Evolutionary conservation across 441 rosid genomes (phyloP).

Genomic region (Aleurites moluccanus): DNA sequence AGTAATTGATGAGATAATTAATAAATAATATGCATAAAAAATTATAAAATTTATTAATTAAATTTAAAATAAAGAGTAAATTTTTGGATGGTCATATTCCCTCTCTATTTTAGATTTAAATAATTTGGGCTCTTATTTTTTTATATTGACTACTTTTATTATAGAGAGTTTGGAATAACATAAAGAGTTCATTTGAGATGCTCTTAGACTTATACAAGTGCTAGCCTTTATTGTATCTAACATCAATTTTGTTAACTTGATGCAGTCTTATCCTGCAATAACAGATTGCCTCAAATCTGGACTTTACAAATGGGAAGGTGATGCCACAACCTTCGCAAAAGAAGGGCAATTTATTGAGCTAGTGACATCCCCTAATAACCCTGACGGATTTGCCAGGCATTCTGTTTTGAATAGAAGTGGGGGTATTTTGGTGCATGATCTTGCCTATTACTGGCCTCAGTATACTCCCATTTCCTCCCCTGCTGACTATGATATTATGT

Average conservation of each 20-base stretch:
- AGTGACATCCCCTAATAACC: conserved; percentile 90
- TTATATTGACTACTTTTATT: too few relatives aligned
- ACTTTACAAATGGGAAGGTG: conserved; percentile 87
- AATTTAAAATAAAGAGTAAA: too few relatives aligned
- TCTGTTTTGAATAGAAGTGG: conserved; percentile 64
- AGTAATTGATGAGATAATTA: too few relatives aligned
- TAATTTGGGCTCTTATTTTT: too few relatives aligned
- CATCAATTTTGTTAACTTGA: conserved; percentile 20
- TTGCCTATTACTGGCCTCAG: conserved; percentile 96
- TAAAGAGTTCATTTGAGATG: too few relatives aligned
- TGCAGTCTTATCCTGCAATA: conserved; percentile 78
- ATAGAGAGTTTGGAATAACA: too few relatives aligned
- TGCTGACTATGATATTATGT: conserved; percentile 72
- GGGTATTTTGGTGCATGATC: conserved; percentile 76
- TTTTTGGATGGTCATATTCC: too few relatives aligned
- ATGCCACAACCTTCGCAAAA: conserved; percentile 54
- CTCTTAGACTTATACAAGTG: neutral
- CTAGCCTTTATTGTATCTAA: neutral
- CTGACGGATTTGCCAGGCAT: conserved; percentile 68
- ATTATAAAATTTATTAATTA: too few relatives aligned
- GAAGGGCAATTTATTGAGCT: conserved; percentile 77
- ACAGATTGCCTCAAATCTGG: conserved; percentile 83
- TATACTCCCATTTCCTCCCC: conserved; percentile 71
- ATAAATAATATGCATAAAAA: too few relatives aligned
- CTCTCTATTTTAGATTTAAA: too few relatives aligned